Base-by-base conservation (phyloP, 805 yeast genomes). In the Clavispora fructus region DNA sequence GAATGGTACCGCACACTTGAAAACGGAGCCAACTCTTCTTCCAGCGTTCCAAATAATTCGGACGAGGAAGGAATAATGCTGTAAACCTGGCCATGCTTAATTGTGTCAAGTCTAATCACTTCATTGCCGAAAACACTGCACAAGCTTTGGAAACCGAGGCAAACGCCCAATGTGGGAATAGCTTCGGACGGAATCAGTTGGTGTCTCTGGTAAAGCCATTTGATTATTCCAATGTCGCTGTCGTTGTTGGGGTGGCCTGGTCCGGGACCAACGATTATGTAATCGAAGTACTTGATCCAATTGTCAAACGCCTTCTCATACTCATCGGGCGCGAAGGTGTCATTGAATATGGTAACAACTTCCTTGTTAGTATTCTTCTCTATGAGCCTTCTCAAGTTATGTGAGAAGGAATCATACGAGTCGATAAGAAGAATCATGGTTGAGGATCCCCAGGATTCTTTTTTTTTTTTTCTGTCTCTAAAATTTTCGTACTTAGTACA, bases 391-490 rank as follows among this genome's bases (percentile, higher is more conserved):
- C 78, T 77, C 42, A 94, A 75, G 61, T 94, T 94, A 66, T 79
- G 87, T 5, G 97, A 86, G 73, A 92, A 94, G 2, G 98, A 92
- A 64, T 94, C 99, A 62, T 94, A 91, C 2, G 97, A 91, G 64
- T 94, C 99, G 12, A 94, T 78, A 40, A 89, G 75, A 10, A 89
- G 78, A 44, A 88, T 77, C 77, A 71, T 71, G 17, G 19, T 26
- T 26, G 19, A 5, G 31, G n/a, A 6, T 40, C 10, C 10, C 8
- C 37, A 40, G 12, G 6, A 30, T 25, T 11, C 16, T 40, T 31
- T 40, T 29, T 40, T 25, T 11, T 27, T 40, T 31, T 40, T 29
- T 30, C 23, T 39, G 17, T 13, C 41, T 39, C n/a, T 17, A 10
- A 12, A 25, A 1, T 19, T 17, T 26, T 30, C 30, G 17, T n/a